Percentiles rank a stretch among this genome's conserved stretches.
Evolutionary conservation across 352 stramenopile genomes (phyloP).

Genomic region (Blastocystis sp.): DNA sequence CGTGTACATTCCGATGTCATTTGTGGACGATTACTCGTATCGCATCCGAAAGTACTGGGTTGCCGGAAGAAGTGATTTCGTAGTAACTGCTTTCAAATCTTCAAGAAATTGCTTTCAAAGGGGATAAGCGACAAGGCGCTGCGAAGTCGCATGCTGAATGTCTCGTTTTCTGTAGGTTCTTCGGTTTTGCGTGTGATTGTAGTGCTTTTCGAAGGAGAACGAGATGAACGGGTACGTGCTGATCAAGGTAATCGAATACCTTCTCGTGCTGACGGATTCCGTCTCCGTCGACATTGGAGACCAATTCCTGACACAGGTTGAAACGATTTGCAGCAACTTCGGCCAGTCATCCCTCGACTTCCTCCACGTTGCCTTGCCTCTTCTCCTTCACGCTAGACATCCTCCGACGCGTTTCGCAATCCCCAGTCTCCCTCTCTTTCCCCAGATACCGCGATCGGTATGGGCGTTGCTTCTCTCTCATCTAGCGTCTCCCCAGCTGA

Average conservation of each 20-base stretch:
- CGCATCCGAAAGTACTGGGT: constrained; percentile 42
- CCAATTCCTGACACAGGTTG: neutral
- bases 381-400: neutral
- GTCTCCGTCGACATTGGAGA: neutral
- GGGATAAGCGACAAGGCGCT: neutral
- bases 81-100: constrained; percentile 55
- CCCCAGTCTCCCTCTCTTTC: neutral
- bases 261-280: constrained; percentile 17
- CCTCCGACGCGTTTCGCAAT: neutral
- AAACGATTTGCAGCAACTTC: constrained; percentile 18
- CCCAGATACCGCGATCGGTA: neutral
- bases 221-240: constrained; percentile 62
- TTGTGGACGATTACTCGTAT: constrained; percentile 45
- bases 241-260: constrained; percentile 23
- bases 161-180: neutral
- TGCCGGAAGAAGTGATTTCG: neutral
- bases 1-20: constrained; percentile 25
- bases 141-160: neutral
- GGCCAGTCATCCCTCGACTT: neutral
- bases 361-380: neutral
- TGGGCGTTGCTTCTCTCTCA: neutral
- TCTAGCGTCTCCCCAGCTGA: neutral
- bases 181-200: neutral
- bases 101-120: constrained; percentile 63
- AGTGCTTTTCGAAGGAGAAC: constrained; percentile 49